Percentiles rank a stretch among this genome's conserved stretches.
These are phyloP conservation scores for Pseudohyphozyma bogoriensis DNA, from an alignment of 768 basidiomycete genomes.

Conservation along the genomic window DNA sequence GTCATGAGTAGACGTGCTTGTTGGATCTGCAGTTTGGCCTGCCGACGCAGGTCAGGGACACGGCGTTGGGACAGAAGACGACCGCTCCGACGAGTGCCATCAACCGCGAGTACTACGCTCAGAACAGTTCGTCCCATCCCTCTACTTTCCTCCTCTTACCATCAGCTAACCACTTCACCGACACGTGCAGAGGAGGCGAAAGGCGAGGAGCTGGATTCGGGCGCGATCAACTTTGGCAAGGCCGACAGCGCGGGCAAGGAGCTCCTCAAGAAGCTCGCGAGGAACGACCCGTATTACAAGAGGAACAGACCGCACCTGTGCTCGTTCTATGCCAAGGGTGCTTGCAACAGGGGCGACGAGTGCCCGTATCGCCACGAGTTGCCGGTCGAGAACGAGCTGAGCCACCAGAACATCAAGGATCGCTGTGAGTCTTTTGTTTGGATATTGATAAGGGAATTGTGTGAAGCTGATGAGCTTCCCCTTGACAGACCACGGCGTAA, in stretches of 20 bases:
- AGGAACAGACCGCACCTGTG: conserved; percentile 89
- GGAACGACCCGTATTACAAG: conserved; percentile 81
- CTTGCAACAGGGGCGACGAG: conserved; percentile 79
- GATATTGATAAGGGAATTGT: background rate
- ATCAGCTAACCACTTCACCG: background rate
- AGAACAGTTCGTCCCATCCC: conserved; percentile 61
- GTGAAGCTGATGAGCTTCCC: background rate
- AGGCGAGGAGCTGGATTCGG: conserved; percentile 20
- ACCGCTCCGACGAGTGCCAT: conserved; percentile 94
- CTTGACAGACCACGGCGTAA: conserved; percentile 53
- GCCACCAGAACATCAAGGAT: conserved; percentile 81
- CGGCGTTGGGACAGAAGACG: conserved; percentile 67
- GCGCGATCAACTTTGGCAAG: conserved; percentile 33
- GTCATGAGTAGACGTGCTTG: conserved; percentile 56
- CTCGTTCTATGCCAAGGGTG: conserved; percentile 90
- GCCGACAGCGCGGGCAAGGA: conserved; percentile 61
- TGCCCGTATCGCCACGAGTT: conserved; percentile 94
- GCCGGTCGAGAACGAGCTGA: conserved; percentile 60
- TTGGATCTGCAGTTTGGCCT: conserved; percentile 92
- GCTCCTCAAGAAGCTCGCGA: conserved; percentile 88
- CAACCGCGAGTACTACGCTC: conserved; percentile 88
- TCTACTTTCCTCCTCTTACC: conserved; percentile 1
- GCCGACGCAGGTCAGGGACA: conserved; percentile 94
- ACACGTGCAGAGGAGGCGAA: conserved; percentile 19
- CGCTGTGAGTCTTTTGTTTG: conserved; percentile 47